These are phyloP conservation scores for Cenchrus purpureus DNA, from an alignment of 176 grass and related monocot genomes.

Conservation along the genomic window DNA sequence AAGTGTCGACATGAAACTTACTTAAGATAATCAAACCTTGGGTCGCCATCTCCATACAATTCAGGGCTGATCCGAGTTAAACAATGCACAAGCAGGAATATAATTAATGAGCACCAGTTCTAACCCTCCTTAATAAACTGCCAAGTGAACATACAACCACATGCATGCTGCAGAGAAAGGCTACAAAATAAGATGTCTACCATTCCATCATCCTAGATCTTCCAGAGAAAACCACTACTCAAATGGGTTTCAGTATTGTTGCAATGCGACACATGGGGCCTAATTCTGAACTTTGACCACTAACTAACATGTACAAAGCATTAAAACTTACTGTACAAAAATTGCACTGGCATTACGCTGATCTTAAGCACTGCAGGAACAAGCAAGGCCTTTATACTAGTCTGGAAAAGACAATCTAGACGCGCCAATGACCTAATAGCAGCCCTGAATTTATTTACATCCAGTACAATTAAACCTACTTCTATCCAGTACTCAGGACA, in stretches of 20 bases:
- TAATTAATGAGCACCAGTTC: slow-evolving; percentile 45
- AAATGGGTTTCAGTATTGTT: background rate
- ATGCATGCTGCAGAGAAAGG: slow-evolving; percentile 15
- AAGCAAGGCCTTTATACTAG: slow-evolving; percentile 17
- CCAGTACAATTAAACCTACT: too few species aligned
- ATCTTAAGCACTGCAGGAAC: slow-evolving; percentile 15
- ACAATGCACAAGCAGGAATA: slow-evolving; percentile 40
- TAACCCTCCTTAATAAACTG: slow-evolving; percentile 7
- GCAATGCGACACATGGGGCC: background rate
- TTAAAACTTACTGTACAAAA: background rate
- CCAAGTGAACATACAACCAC: slow-evolving; percentile 42
- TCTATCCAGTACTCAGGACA: too few species aligned
- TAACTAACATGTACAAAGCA: background rate
- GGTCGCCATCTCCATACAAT: slow-evolving; percentile 81
- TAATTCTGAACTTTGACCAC: background rate
- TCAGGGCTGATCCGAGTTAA: slow-evolving; percentile 80
- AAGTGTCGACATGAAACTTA: too few species aligned
- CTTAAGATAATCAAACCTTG: slow-evolving; percentile 45
- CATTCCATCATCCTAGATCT: background rate
- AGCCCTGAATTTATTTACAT: too few species aligned
- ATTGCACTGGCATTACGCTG: background rate
- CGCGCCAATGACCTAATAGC: background rate
- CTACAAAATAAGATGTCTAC: background rate
- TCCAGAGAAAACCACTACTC: background rate
- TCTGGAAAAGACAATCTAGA: slow-evolving; percentile 10